Evolutionary conservation across 148 eudicot genomes (phyloP).

Genomic region (Vaccinium corymbosum): DNA sequence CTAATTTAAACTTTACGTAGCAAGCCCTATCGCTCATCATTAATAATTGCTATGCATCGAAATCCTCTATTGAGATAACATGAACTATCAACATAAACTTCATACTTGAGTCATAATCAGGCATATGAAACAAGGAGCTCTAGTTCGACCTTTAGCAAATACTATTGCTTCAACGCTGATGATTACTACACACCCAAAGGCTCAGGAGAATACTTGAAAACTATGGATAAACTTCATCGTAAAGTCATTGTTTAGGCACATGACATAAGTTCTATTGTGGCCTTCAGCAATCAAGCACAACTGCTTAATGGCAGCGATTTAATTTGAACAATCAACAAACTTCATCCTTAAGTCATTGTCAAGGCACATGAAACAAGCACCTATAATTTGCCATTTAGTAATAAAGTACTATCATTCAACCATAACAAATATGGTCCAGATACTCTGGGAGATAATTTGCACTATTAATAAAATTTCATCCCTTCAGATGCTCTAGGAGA

Average conservation of each 20-base stretch:
- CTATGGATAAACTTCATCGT: too few species aligned
- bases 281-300: too few species aligned
- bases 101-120: neutral
- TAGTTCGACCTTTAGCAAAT: neutral
- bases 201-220: too few species aligned
- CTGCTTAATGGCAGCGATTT: neutral
- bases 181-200: too few species aligned
- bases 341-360: neutral
- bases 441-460: too few species aligned
- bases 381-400: neutral
- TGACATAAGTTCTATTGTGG: neutral
- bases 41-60: neutral
- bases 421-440: too few species aligned
- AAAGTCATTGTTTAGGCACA: neutral
- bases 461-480: too few species aligned
- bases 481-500: too few species aligned
- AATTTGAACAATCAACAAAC: neutral
- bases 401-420: neutral
- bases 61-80: neutral
- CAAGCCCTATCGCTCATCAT: neutral
- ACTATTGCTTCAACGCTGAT: neutral
- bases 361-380: neutral
- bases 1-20: neutral
- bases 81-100: neutral
- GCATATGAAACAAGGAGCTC: neutral